Evolutionary conservation across 345 rosid genomes (phyloP).

Genomic region (Barbarea vulgaris): DNA sequence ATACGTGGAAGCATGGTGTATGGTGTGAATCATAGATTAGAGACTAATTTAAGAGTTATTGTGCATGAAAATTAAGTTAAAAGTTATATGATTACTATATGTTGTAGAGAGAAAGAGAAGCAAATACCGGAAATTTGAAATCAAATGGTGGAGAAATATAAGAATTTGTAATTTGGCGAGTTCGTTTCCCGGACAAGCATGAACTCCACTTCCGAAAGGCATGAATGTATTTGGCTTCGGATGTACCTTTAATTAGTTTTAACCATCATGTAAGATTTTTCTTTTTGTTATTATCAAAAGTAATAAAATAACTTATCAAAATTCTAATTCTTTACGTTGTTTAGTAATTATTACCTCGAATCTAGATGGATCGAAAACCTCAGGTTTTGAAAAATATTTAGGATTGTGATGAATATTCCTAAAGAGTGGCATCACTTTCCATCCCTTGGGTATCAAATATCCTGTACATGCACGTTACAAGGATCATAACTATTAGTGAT

Average conservation of each 20-base stretch:
- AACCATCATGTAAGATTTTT: not conserved
- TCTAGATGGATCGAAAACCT: conserved; percentile 80
- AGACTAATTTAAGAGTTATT: not conserved
- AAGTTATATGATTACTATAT: not conserved
- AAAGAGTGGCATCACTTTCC: conserved; percentile 99
- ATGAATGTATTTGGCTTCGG: conserved; percentile 80
- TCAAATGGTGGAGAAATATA: conserved; percentile 72
- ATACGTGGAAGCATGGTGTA: not conserved
- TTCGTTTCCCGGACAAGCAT: conserved; percentile 91
- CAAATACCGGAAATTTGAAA: conserved; percentile 66
- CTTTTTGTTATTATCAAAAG: not conserved
- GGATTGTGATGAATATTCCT: conserved; percentile 92
- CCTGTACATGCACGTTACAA: conserved; percentile 52
- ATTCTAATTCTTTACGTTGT: not conserved
- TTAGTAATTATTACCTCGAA: conserved; percentile 61
- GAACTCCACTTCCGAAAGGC: conserved; percentile 97
- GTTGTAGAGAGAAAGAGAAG: not conserved
- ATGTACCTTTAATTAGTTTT: conserved; percentile 40
- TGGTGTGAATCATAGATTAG: not conserved
- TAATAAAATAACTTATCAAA: not conserved
- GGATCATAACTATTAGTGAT: conserved; percentile 21
- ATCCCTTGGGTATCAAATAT: conserved; percentile 86
- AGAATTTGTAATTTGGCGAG: conserved; percentile 92
- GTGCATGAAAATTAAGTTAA: conserved; percentile 2
- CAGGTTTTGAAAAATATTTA: conserved; percentile 70